phyloP scores from a whole-genome alignment of 148 eudicot genomes.

The Rhododendron ovatum region DNA sequence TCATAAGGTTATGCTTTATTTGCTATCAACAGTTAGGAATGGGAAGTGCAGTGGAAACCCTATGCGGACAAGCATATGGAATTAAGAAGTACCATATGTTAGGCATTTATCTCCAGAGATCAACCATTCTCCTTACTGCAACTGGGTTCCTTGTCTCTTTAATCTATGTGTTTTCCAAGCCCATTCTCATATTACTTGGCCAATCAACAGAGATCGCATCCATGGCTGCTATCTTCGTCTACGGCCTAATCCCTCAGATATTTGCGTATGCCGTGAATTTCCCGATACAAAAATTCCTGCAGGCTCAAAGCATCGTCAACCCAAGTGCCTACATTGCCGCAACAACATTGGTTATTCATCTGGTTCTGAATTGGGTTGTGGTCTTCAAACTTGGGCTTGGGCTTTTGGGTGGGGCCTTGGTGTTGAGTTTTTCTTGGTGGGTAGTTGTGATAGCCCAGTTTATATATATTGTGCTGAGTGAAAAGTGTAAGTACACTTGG shows the following conservation, averaged over 20 bases:
- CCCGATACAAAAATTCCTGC: constrained; percentile 33
- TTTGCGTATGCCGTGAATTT: constrained; percentile 25
- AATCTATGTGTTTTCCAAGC: neutral
- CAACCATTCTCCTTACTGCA: constrained; percentile 19
- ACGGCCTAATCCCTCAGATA: constrained; percentile 29
- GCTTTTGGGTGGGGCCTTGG: constrained; percentile 14
- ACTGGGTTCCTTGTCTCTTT: neutral
- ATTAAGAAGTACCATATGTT: constrained; percentile 45
- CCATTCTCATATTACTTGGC: constrained; percentile 23
- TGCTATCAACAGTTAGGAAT: constrained; percentile 40
- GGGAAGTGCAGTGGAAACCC: constrained; percentile 70
- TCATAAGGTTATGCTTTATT: too few species aligned
- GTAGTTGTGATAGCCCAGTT: constrained; percentile 16
- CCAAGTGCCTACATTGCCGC: constrained; percentile 17
- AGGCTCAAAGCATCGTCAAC: constrained; percentile 28
- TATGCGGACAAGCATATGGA: constrained; percentile 68
- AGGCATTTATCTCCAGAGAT: constrained; percentile 45
- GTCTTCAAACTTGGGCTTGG: constrained; percentile 22
- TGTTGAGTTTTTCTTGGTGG: constrained; percentile 28
- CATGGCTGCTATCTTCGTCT: constrained; percentile 15
- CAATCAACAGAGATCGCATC: constrained; percentile 13
- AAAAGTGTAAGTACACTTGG: constrained; percentile 22
- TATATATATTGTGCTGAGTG: constrained; percentile 18
- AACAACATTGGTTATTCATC: constrained; percentile 11
- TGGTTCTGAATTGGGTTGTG: constrained; percentile 10